Evolutionary conservation across 257 asterid species (phyloP).

Genomic region (Scutellaria baicalensis): DNA sequence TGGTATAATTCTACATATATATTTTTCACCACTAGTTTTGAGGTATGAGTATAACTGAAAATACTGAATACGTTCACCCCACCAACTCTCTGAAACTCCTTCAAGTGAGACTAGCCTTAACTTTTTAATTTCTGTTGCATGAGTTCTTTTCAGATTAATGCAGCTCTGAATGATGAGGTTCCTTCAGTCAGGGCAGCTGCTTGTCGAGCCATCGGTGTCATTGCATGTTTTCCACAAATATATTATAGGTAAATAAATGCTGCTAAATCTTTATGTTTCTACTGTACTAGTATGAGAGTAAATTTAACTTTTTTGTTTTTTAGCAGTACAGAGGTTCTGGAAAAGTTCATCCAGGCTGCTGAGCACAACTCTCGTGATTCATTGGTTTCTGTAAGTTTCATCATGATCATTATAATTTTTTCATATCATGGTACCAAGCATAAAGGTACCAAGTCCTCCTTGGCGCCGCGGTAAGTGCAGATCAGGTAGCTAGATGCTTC

Average conservation of each 20-base stretch:
- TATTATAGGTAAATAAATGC: slow-evolving; percentile 50
- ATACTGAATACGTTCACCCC: background rate
- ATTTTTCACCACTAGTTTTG: background rate
- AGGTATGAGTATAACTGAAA: background rate
- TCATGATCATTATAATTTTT: background rate
- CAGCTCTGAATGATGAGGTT: slow-evolving; percentile 59
- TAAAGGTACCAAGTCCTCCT: background rate
- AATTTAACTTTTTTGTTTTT: slow-evolving; percentile 8
- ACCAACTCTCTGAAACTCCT: background rate
- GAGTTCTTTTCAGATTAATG: slow-evolving; percentile 47
- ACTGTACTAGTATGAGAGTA: background rate
- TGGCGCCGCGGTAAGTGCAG: background rate
- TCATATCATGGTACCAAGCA: background rate
- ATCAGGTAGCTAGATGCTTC: background rate
- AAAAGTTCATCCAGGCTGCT: slow-evolving; percentile 63
- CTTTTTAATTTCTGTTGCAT: slow-evolving; percentile 1
- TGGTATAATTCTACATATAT: background rate
- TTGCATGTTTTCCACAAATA: slow-evolving; percentile 76
- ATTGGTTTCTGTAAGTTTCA: slow-evolving; percentile 57
- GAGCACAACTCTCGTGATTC: slow-evolving; percentile 53
- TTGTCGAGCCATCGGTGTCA: slow-evolving; percentile 94
- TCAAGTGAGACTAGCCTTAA: background rate
- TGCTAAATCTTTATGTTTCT: slow-evolving; percentile 3
- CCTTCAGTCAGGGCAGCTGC: slow-evolving; percentile 92
- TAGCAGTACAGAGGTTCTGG: slow-evolving; percentile 59